phyloP scores from a whole-genome alignment of 2,329 filamentous ascomycete species.

The Penicillium freii region DNA sequence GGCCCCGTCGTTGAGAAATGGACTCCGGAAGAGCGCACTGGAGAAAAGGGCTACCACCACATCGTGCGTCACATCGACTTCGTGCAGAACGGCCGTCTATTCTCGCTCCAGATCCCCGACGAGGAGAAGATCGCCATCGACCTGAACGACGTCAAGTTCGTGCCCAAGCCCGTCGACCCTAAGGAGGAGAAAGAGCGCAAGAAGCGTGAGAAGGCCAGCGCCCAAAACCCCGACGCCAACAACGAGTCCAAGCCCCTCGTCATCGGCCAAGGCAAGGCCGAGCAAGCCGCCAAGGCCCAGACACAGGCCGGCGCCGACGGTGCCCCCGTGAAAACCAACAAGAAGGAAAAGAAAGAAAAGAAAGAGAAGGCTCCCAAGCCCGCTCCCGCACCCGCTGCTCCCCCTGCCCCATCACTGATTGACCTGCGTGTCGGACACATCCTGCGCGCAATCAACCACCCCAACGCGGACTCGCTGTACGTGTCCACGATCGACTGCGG shows the following conservation, averaged over 20 bases:
- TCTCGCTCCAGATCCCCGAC: constrained; percentile 67
- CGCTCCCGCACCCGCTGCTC: constrained; percentile 65
- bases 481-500: constrained; percentile 95
- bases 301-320: constrained; percentile 52
- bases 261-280: constrained; percentile 39
- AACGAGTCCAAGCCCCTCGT: constrained; percentile 36
- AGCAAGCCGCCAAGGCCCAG: constrained; percentile 45
- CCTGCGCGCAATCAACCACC: constrained; percentile 91
- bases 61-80: constrained; percentile 91
- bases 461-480: constrained; percentile 92
- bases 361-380: constrained; percentile 83
- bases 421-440: constrained; percentile 97
- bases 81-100: constrained; percentile 78
- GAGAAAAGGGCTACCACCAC: constrained; percentile 83
- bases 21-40: constrained; percentile 82
- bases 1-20: constrained; percentile 75
- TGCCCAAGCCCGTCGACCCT: constrained; percentile 83
- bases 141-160: constrained; percentile 74
- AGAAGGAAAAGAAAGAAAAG: constrained; percentile 76
- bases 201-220: constrained; percentile 83
- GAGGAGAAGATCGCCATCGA: constrained; percentile 77
- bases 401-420: constrained; percentile 79
- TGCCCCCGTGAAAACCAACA: constrained; percentile 50
- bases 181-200: constrained; percentile 95
- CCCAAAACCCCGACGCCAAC: constrained; percentile 27